Conservation (phyloP, 306 rosid genomes). For the Cucurbita pepo region DNA sequence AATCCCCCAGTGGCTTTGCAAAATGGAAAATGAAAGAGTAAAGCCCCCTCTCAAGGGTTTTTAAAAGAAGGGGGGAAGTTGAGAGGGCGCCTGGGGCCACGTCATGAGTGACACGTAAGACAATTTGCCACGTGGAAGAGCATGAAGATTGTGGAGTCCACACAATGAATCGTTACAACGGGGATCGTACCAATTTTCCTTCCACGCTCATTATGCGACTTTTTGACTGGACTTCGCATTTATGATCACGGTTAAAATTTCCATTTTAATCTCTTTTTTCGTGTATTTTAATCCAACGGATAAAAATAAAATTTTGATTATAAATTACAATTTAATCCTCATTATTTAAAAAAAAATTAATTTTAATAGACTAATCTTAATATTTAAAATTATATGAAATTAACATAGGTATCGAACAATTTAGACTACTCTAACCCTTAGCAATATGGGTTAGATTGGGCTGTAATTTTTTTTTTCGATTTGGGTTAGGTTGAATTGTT, state of each 20-base stretch:
- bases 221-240: background rate
- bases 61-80: background rate
- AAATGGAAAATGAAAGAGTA: background rate
- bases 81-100: conserved; percentile 35
- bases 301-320: no score
- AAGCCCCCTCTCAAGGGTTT: background rate
- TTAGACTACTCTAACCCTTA: no score
- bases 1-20: background rate
- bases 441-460: no score
- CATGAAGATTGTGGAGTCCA: background rate
- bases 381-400: no score
- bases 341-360: no score
- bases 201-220: background rate
- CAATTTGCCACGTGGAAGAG: background rate
- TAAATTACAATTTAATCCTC: no score
- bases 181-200: background rate
- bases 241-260: background rate
- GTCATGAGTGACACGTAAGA: conserved; percentile 18
- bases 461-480: no score
- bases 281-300: no score
- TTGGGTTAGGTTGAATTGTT: no score
- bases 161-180: background rate
- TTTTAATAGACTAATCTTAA: no score
- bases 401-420: no score
- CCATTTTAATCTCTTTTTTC: background rate